Evolutionary conservation across 1,284 basidiomycete genomes (phyloP).

Genomic region (Schizopora paradoxa): DNA sequence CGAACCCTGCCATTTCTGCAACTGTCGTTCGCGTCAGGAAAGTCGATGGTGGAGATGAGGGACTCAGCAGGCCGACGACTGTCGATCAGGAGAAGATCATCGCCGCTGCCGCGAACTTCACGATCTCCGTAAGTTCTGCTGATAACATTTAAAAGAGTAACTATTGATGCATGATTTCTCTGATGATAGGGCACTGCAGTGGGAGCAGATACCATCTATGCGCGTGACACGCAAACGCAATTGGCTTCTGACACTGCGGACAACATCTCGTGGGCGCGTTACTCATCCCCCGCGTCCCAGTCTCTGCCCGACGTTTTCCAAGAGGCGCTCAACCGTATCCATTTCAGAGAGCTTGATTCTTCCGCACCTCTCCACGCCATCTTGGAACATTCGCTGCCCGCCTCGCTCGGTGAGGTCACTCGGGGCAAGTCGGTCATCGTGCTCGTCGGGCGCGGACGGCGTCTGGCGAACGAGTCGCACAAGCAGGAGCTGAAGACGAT

Average conservation of each 20-base stretch:
- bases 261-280: conserved; percentile 59
- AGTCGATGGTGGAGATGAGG: conserved; percentile 28
- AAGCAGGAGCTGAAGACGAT: conserved; percentile 53
- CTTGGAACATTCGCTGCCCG: conserved; percentile 31
- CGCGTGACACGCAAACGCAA: conserved; percentile 53
- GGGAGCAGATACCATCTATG: conserved; percentile 56
- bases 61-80: conserved; percentile 29
- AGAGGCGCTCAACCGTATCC: conserved; percentile 48
- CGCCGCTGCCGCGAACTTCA: conserved; percentile 16
- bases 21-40: conserved; percentile 61
- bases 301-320: conserved; percentile 28
- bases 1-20: conserved; percentile 56
- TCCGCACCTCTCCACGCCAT: conserved; percentile 51
- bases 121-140: conserved; percentile 18
- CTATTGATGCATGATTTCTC: too few species aligned
- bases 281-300: conserved; percentile 29
- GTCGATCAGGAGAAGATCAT: conserved; percentile 31
- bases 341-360: conserved; percentile 42
- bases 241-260: conserved; percentile 74
- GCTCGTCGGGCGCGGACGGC: conserved; percentile 69
- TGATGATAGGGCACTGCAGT: too few species aligned
- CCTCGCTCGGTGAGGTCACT: not conserved
- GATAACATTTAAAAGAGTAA: too few species aligned
- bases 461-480: conserved; percentile 56
- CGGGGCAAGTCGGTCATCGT: conserved; percentile 43